A percentile compares a stretch with the other conserved stretches of the same genome.
Conservation (phyloP, 164 flowering plant genomes). For the Brasenia schreberi region DNA sequence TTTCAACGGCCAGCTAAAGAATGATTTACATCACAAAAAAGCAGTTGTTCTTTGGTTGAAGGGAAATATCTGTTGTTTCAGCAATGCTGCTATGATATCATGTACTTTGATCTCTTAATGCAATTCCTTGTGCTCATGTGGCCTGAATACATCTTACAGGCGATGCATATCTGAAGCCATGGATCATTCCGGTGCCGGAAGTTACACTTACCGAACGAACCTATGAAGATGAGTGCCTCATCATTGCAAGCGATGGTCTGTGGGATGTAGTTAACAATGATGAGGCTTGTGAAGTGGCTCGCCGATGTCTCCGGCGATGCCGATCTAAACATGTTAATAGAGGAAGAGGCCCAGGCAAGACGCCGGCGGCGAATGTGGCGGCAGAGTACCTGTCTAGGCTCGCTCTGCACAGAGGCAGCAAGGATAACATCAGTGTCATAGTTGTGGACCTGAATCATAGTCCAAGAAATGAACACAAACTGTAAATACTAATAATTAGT, state of each 20-base stretch:
- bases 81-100: too few species aligned
- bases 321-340: constrained; percentile 41
- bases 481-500: background rate
- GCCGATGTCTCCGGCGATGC: constrained; percentile 57
- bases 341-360: constrained; percentile 7
- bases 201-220: constrained; percentile 50
- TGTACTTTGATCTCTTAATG: too few species aligned
- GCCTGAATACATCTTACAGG: constrained; percentile 23
- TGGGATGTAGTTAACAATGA: constrained; percentile 89
- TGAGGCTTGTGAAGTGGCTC: constrained; percentile 69
- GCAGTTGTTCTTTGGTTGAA: too few species aligned
- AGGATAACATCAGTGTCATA: constrained; percentile 67
- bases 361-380: constrained; percentile 65
- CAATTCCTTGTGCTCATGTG: too few species aligned
- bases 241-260: constrained; percentile 77
- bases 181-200: constrained; percentile 88
- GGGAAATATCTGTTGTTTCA: too few species aligned
- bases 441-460: constrained; percentile 75
- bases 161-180: constrained; percentile 79
- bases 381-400: constrained; percentile 68
- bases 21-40: too few species aligned
- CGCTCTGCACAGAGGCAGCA: constrained; percentile 71
- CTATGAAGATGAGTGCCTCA: constrained; percentile 75
- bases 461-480: constrained; percentile 15
- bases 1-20: too few species aligned